A percentile compares a stretch with the other conserved stretches of the same genome.
Evolutionary conservation across 352 stramenopile species (phyloP).

Genomic region (Phytophthora podocarpi): DNA sequence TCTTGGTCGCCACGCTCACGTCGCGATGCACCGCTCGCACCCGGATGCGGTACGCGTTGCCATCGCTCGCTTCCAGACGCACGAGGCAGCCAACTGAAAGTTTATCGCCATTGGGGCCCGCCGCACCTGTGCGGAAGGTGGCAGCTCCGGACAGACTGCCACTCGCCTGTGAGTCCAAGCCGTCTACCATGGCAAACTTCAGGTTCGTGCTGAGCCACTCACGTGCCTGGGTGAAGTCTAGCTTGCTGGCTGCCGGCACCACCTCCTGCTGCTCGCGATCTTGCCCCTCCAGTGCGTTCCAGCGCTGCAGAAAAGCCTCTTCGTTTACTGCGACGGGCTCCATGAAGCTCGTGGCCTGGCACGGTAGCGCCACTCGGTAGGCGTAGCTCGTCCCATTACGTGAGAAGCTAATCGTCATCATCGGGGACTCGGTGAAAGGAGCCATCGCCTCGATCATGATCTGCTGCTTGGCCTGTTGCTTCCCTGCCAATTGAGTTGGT

Average conservation of each 20-base stretch:
- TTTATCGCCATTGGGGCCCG: constrained; percentile 91
- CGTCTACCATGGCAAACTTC: constrained; percentile 90
- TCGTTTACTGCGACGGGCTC: constrained; percentile 91
- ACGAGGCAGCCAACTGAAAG: constrained; percentile 94
- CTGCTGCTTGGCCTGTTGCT: constrained; percentile 93
- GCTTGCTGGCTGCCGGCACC: constrained; percentile 75
- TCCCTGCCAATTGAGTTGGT: constrained; percentile 71
- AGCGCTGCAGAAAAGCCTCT: constrained; percentile 94
- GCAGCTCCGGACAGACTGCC: constrained; percentile 90
- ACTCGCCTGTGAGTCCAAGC: constrained; percentile 65
- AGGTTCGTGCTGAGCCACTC: constrained; percentile 88
- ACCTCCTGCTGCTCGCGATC: constrained; percentile 93
- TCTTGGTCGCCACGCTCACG: constrained; percentile 73
- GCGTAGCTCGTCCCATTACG: constrained; percentile 62
- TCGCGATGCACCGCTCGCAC: constrained; percentile 93
- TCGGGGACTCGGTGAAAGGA: constrained; percentile 90
- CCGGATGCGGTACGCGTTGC: constrained; percentile 88
- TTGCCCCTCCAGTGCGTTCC: constrained; percentile 91
- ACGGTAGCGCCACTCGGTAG: constrained; percentile 83
- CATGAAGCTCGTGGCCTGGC: constrained; percentile 92
- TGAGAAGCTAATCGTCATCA: constrained; percentile 89
- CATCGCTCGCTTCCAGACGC: constrained; percentile 89
- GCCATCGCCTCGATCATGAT: constrained; percentile 93
- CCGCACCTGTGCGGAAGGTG: constrained; percentile 92
- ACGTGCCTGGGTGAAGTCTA: constrained; percentile 84